Evolutionary conservation across 202 grass and related monocot species (phyloP).

Genomic region (Hordeum pubiflorum): DNA sequence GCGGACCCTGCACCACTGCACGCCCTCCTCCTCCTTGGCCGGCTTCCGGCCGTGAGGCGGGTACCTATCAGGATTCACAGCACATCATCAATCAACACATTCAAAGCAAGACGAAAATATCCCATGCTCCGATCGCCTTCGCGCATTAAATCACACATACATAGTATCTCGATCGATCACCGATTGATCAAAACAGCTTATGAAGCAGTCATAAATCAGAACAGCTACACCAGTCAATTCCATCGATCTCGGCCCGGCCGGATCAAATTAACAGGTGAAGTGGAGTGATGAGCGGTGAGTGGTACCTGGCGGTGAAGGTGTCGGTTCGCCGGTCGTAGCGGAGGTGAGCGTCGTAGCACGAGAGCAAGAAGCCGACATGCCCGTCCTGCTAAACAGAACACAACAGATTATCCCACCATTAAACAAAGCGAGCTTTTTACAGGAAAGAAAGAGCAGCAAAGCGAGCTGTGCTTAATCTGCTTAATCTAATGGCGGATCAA

Average conservation of each 20-base stretch:
- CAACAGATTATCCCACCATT: not conserved
- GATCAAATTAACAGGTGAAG: not conserved
- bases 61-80: conserved; percentile 39
- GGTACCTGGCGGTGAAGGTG: conserved; percentile 81
- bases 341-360: conserved; percentile 86
- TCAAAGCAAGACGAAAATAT: not conserved
- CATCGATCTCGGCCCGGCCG: not conserved
- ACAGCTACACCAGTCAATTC: not conserved
- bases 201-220: not conserved
- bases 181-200: not conserved
- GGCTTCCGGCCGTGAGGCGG: conserved; percentile 65
- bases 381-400: conserved; percentile 54
- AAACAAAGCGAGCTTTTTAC: not conserved
- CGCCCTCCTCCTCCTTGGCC: conserved; percentile 58
- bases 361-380: conserved; percentile 74
- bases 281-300: not conserved
- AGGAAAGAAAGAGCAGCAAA: no score
- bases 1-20: conserved; percentile 62
- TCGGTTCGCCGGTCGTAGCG: conserved; percentile 60
- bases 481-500: not conserved
- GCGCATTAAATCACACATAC: not conserved
- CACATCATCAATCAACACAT: not conserved
- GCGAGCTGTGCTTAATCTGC: not conserved
- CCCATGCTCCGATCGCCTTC: not conserved
- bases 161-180: not conserved